Evolutionary conservation across 2,329 filamentous ascomycete species (phyloP), one percentile per base, ranked within the genome.

Genomic region (Sporothrix pallida): DNA sequence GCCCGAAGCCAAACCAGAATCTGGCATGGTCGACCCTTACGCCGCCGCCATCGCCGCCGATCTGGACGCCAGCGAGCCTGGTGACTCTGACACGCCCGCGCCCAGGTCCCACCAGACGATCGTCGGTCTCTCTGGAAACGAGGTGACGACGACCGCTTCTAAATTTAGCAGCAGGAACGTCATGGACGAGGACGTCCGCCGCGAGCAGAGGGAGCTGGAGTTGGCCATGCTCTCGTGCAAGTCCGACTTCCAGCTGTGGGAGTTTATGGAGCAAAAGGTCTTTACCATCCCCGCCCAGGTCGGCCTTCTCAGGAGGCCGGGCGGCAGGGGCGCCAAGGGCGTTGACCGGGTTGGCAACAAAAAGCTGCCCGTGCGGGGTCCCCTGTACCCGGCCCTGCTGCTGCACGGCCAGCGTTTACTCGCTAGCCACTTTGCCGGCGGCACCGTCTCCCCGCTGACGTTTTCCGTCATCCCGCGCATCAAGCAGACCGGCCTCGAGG

Each of bases 211-310:
- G 3, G 62, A 69, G 52, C 73, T 93, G 9, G 86, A 88, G 75
- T 75, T 77, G 6, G 78, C 88, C 54, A 87, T 95, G 82, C 81
- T 83, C 12, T 79, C 78, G 1, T 90, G 90, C 20, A 77, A 83
- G 74, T 88, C 88, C 0, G 92, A 95, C 77, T 81, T 86, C 23
- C 87, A 89, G 70, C 83, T 94, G 10, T 94, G 92, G 91, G 80
- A 88, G 7, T 81, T 91, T 2, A 84, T 95, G 79, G 88, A 93
- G 75, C 80, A 83, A 4, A 87, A 93, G 70, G 89, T 94, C 13
- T 92, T 94, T 77, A 83, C 86, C 1, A 81, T 90, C 75, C 86
- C 91, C 0, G 79, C 81, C 3, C 86, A 83, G 74, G 81, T 93
- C 3, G 74, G 75, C 3, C 42, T 76, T 8, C 50, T 10, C 50